Evolutionary conservation across 139 green algal genomes (phyloP), one percentile per base, ranked within the genome.

Genomic region (Chlorella sorokiniana): DNA sequence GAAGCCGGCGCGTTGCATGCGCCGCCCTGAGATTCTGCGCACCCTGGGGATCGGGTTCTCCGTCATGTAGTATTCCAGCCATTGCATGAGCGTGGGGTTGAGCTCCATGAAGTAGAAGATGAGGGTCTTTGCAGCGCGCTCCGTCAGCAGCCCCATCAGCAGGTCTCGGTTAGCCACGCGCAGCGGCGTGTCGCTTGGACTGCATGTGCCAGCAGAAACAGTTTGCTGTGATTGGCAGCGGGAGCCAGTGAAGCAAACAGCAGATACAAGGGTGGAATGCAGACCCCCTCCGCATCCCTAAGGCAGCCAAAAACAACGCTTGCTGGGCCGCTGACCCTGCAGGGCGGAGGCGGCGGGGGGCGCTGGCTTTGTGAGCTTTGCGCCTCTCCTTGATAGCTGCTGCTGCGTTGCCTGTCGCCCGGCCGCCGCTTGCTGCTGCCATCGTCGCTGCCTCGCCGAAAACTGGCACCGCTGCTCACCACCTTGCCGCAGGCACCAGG

Each of bases 131-230:
- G 89, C 85, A 29, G 94, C 94, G 37, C 93, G 83, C 29, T 94
- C 88, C 7, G 93, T 97, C 1, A 97, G 82, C 41, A 97, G 82
- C 1, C 94, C 93, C 51, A 97, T 90, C 5, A 97, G 65, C 3
- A 92, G 69, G 75, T 97, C 93, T 0, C 92, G 61, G 88, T 97
- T 97, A 40, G 90, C 93, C 51, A 96, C 94, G 23, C 93, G 88
- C 44, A 97, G 83, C 11, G 93, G 93, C 5, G 85, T 90, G 86
- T 96, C 93, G 51, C 93, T 86, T 0, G 90, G 88, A 37, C 51
- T 87, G 11, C 90, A 69, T 22, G n/a, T 61, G 71, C 48, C 71
- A 62, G 71, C 48, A 64, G 10, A 16, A 16, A 16, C 16, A 56
- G 48, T 16, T 56, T 11, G 11, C 48, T 25, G 48, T 11, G 14